Percentiles rank a stretch among this genome's conserved stretches.
These are phyloP conservation scores for Cucumis sativus DNA, from an alignment of 306 rosid species.

Conservation along the genomic window DNA sequence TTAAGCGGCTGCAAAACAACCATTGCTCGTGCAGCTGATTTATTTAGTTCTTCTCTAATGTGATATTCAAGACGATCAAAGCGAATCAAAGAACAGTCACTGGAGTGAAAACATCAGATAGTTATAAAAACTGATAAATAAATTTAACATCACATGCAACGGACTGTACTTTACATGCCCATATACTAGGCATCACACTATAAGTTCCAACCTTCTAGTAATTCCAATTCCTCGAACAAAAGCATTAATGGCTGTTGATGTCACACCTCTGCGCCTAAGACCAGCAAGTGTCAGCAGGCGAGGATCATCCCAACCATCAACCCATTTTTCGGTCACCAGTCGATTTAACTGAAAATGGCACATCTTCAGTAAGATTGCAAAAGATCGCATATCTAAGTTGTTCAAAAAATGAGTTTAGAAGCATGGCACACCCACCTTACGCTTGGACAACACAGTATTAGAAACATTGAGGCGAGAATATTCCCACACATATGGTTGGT, in stretches of 20 bases:
- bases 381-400: not conserved
- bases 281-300: slow-evolving; percentile 95
- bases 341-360: slow-evolving; percentile 57
- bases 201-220: slow-evolving; percentile 69
- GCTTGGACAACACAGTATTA: slow-evolving; percentile 92
- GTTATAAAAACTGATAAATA: not conserved
- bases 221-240: slow-evolving; percentile 96
- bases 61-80: slow-evolving; percentile 82
- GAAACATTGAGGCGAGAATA: slow-evolving; percentile 89
- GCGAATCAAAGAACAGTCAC: slow-evolving; percentile 84
- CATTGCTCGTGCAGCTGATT: slow-evolving; percentile 64
- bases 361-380: slow-evolving; percentile 6
- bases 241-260: slow-evolving; percentile 75
- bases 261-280: slow-evolving; percentile 79
- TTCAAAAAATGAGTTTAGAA: not conserved
- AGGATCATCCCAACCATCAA: slow-evolving; percentile 99
- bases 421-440: slow-evolving; percentile 49
- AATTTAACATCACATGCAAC: not conserved
- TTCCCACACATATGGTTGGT: slow-evolving; percentile 95
- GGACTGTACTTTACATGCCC: not conserved
- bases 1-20: slow-evolving; percentile 82
- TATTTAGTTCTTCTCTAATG: slow-evolving; percentile 88
- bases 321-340: slow-evolving; percentile 81
- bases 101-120: slow-evolving; percentile 19
- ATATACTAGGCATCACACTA: not conserved